Evolutionary conservation across 192 early-diverging fungal genomes (phyloP), one percentile per base, ranked within the genome.

Genomic region (Coemansia sp.): DNA sequence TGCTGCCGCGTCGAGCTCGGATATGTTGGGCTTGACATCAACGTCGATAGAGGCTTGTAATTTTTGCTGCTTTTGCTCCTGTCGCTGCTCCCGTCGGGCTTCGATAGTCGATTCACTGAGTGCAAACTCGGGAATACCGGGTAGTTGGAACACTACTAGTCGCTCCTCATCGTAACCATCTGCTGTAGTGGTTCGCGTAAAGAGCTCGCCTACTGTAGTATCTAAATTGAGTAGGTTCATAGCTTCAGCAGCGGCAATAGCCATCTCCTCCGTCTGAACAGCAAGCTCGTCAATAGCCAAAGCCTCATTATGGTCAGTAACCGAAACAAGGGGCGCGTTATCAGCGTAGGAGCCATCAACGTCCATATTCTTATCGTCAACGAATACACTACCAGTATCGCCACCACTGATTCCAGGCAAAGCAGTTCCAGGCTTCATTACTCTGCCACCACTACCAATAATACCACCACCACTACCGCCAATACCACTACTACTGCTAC

Each of bases 251-350:
- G 68, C 79, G 1, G 27, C 18, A 13, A 82, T 66, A 5, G 79
- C 79, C 79, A 76, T 82, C 36, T 76, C 79, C 65, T 82, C 79
- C 0, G 79, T 82, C 68, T 82, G 79, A 34, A 82, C 79, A 2
- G 76, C 79, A 29, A 82, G 62, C 55, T 54, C 67, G 8, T 63
- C 67, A 2, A 16, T 27, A 15, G 22, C 51, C 7, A 34, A 36
- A 1, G 40, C 44, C 42, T 67, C 65, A 40, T 82, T 77, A 36
- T 83, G 70, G 27, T 83, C 72, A 0, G 76, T 72, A 34, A 72
- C 47, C 40, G 57, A 7, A 2, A 78, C 31, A 10, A 73, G 34
- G 12, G 71, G 54, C 20, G 49, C 40, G 24, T 61, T 61, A 7
- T 71, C 10, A 33, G 63, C 68, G 42, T 15, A 13, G 2, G 42